Conservation (phyloP, 768 basidiomycete species). For the Russula olivacea region DNA sequence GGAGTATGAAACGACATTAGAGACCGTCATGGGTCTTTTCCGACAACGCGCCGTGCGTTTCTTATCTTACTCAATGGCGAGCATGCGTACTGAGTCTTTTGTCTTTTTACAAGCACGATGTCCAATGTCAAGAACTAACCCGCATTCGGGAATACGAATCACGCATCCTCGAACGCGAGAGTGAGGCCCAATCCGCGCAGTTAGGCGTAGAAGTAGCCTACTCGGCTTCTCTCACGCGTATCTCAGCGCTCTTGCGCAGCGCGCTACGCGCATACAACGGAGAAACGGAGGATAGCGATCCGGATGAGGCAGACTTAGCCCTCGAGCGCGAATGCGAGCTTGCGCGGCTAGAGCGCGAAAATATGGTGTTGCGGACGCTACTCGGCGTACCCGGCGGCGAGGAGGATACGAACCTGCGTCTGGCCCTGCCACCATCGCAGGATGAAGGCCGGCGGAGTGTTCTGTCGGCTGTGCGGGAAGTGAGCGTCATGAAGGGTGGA, state of each 20-base stretch:
- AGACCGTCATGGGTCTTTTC: slow-evolving; percentile 90
- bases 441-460: slow-evolving; percentile 25
- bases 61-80: not conserved
- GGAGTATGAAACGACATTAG: slow-evolving; percentile 95
- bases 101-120: slow-evolving; percentile 58
- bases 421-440: not conserved
- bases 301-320: slow-evolving; percentile 57
- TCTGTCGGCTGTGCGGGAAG: slow-evolving; percentile 15
- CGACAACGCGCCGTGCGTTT: slow-evolving; percentile 82
- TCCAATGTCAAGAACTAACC: slow-evolving; percentile 87
- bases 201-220: slow-evolving; percentile 58
- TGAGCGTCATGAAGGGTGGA: slow-evolving; percentile 18
- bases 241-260: slow-evolving; percentile 64
- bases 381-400: slow-evolving; percentile 43
- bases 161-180: slow-evolving; percentile 69
- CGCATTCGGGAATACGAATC: slow-evolving; percentile 88
- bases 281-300: slow-evolving; percentile 39
- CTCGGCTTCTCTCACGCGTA: slow-evolving; percentile 60
- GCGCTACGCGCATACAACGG: slow-evolving; percentile 66
- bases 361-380: slow-evolving; percentile 70
- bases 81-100: not conserved
- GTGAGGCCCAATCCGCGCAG: slow-evolving; percentile 52
- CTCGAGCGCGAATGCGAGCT: slow-evolving; percentile 91
- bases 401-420: slow-evolving; percentile 7
- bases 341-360: slow-evolving; percentile 80